Evolutionary conservation across 169 alveolate genomes (phyloP), one percentile per base, ranked within the genome.

Genomic region (Plasmodium gaboni): DNA sequence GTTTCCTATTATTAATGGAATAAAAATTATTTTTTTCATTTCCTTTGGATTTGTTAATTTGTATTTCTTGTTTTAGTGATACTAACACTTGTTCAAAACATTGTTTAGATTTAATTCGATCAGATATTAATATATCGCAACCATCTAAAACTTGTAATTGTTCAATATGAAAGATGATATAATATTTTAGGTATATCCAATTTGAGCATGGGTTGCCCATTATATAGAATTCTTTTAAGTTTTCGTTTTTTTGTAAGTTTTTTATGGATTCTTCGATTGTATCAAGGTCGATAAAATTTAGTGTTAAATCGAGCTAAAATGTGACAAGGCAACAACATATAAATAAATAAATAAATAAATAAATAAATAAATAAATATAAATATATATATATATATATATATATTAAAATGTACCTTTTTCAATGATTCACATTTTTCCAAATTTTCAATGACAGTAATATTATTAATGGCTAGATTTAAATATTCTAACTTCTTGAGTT

Each of bases 181-280:
- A 94, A 8, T 89, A 92, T 65, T 93, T 93, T 73, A 90, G 93
- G 17, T 92, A 93, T 57, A 83, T 65, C 97, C 97, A 97, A 73
- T 88, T 95, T 42, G 96, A 92, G 57, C 97, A 94, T 17, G 98
- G 98, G 88, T 97, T 97, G 22, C 98, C 98, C 61, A 97, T 96
- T 5, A 97, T 67, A 80, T 95, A 95, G 2, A 96, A 87, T 74
- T 97, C 97, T 64, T 91, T 93, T 12, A 95, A 51, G 44, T 89
- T 67, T 32, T 83, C 92, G 46, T 92, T 94, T 65, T 90, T 91
- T 28, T 93, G 74, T 15, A 95, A 73, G 85, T 95, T 88, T 15
- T 88, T 93, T 17, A 95, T 65, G 42, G 97, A 93, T 71, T 88
- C 93, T 89, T 95, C 96, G 53, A 97, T 83, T 67, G 93, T 90